phyloP scores from a whole-genome alignment of 306 rosid species.

The Cicer cuneatum region DNA sequence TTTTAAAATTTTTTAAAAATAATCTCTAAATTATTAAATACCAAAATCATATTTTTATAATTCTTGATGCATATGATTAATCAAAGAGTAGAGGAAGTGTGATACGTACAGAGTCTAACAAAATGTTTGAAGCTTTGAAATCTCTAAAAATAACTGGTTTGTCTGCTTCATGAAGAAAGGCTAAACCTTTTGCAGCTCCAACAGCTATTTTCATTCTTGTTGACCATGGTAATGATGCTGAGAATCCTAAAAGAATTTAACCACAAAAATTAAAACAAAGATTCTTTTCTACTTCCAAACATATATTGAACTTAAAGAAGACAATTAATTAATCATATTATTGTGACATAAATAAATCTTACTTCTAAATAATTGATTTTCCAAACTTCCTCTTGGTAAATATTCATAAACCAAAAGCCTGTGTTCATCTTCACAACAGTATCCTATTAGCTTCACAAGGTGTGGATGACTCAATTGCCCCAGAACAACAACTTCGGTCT shows the following conservation, averaged over 20 bases:
- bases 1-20: no score
- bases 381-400: slow-evolving; percentile 96
- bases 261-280: background rate
- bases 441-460: slow-evolving; percentile 90
- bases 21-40: no score
- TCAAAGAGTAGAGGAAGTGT: background rate
- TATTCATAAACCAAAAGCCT: slow-evolving; percentile 80
- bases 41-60: no score
- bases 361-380: slow-evolving; percentile 92
- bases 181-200: slow-evolving; percentile 92
- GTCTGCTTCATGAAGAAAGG: slow-evolving; percentile 84
- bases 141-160: slow-evolving; percentile 88
- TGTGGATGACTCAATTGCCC: slow-evolving; percentile 89
- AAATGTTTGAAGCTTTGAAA: slow-evolving; percentile 88
- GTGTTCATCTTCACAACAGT: slow-evolving; percentile 89
- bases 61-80: no score
- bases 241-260: slow-evolving; percentile 56
- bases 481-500: slow-evolving; percentile 90
- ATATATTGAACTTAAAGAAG: background rate
- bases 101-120: slow-evolving; percentile 73
- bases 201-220: slow-evolving; percentile 89
- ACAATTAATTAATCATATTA: background rate
- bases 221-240: slow-evolving; percentile 82
- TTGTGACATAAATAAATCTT: slow-evolving; percentile 23
- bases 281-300: background rate